A percentile compares a stretch with the other conserved stretches of the same genome.
phyloP scores from a whole-genome alignment of 306 rosid species.

The Heteromeles arbutifolia region DNA sequence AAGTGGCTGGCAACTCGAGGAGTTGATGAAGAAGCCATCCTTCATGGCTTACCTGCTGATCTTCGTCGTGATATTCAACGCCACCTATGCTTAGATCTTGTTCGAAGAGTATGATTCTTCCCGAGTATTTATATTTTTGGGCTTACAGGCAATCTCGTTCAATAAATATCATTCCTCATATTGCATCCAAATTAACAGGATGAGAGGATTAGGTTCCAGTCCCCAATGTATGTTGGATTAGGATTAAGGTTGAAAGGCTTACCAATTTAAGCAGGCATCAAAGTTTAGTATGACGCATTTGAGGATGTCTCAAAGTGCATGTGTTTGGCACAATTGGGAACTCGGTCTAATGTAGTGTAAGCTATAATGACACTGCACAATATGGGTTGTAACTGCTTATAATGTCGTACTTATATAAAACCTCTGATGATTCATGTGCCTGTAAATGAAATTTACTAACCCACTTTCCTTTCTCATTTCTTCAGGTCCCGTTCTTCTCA shows the following conservation, averaged over 20 bases:
- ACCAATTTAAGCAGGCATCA: neutral
- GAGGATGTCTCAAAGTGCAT: neutral
- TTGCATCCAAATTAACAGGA: conserved; percentile 1
- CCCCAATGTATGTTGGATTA: neutral
- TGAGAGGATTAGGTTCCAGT: neutral
- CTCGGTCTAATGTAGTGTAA: neutral
- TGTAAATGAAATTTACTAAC: conserved; percentile 12
- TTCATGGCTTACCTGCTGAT: conserved; percentile 80
- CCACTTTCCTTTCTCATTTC: neutral
- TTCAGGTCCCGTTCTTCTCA: conserved; percentile 93
- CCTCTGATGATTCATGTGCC: neutral
- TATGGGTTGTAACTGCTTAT: neutral
- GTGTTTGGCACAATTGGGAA: neutral
- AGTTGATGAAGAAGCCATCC: conserved; percentile 88
- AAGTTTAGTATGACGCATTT: neutral
- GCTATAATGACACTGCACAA: neutral
- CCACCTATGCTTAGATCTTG: conserved; percentile 91
- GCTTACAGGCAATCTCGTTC: conserved; percentile 1
- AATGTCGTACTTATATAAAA: neutral
- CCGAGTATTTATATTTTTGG: conserved; percentile 6
- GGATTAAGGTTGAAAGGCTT: neutral
- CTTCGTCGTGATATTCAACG: conserved; percentile 95
- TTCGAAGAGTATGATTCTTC: conserved; percentile 70
- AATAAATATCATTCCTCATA: neutral
- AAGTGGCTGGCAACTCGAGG: conserved; percentile 97